These are phyloP conservation scores for Coemansia sp. DNA, from an alignment of 192 early-diverging fungal genomes.

Conservation along the genomic window DNA sequence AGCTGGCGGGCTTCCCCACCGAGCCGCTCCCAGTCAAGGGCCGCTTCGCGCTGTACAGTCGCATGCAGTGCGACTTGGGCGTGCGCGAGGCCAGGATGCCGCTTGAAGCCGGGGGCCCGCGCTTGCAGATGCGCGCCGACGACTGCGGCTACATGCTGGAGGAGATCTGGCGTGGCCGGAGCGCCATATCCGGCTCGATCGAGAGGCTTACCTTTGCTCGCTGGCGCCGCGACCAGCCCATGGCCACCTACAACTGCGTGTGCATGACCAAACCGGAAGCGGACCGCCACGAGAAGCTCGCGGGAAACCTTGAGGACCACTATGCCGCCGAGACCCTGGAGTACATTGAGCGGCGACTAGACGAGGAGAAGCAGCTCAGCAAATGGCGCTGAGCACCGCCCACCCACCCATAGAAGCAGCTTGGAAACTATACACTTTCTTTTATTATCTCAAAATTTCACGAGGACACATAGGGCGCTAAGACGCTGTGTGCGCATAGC, in stretches of 20 bases:
- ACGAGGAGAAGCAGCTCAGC: constrained; percentile 40
- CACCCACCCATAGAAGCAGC: background rate
- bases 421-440: background rate
- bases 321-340: constrained; percentile 35
- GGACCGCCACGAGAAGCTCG: constrained; percentile 45
- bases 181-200: constrained; percentile 68
- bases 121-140: constrained; percentile 45
- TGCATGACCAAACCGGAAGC: constrained; percentile 84
- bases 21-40: constrained; percentile 74
- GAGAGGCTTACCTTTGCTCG: constrained; percentile 73
- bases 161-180: constrained; percentile 83
- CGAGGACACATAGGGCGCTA: constrained; percentile 33
- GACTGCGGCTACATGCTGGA: constrained; percentile 89
- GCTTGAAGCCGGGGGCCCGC: constrained; percentile 18
- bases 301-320: constrained; percentile 25
- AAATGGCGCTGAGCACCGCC: constrained; percentile 25
- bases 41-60: constrained; percentile 69
- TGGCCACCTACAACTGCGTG: constrained; percentile 72
- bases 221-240: constrained; percentile 72
- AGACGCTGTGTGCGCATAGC: constrained; percentile 41
- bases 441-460: background rate
- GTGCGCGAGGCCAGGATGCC: constrained; percentile 51
- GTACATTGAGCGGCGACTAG: constrained; percentile 34
- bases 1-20: constrained; percentile 58
- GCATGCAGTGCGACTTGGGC: constrained; percentile 72